Conservation (phyloP, 768 basidiomycete genomes). For the Collybiopsis luxurians region DNA sequence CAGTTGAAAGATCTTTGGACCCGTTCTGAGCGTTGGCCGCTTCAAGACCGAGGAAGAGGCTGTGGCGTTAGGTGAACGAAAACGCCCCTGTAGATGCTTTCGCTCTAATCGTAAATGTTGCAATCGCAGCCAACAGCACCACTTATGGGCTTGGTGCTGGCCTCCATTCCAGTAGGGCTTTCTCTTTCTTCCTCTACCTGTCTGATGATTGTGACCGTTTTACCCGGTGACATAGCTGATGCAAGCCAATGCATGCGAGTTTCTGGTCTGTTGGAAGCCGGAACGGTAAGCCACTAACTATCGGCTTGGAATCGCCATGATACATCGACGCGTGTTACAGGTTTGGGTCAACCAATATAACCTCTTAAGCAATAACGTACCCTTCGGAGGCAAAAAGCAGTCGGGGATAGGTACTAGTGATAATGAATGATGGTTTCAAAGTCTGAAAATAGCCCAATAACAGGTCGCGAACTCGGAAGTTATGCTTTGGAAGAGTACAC, state of each 20-base stretch:
- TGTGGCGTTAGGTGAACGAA: slow-evolving; percentile 49
- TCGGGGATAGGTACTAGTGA: slow-evolving; percentile 70
- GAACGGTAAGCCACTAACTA: slow-evolving; percentile 56
- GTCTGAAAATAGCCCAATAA: background rate
- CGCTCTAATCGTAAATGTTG: background rate
- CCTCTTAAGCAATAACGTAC: slow-evolving; percentile 79
- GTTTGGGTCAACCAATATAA: slow-evolving; percentile 95
- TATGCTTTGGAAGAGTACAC: slow-evolving; percentile 80
- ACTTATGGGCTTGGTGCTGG: slow-evolving; percentile 91
- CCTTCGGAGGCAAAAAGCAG: slow-evolving; percentile 95
- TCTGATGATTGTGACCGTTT: slow-evolving; percentile 9
- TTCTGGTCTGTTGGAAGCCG: slow-evolving; percentile 81
- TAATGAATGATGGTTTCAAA: slow-evolving; percentile 3
- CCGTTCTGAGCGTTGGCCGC: slow-evolving; percentile 78
- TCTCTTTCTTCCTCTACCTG: background rate
- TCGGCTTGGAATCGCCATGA: background rate
- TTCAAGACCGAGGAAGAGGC: slow-evolving; percentile 90
- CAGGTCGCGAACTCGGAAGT: slow-evolving; percentile 85
- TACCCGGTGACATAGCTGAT: slow-evolving; percentile 46
- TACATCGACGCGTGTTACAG: slow-evolving; percentile 29
- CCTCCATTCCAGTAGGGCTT: slow-evolving; percentile 73
- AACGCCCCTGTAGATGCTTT: no score
- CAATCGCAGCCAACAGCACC: slow-evolving; percentile 69
- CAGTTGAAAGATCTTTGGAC: slow-evolving; percentile 80
- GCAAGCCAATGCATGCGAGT: slow-evolving; percentile 89